These are phyloP conservation scores for Primulina huaijiensis DNA, from an alignment of 257 asterid species.

Conservation along the genomic window DNA sequence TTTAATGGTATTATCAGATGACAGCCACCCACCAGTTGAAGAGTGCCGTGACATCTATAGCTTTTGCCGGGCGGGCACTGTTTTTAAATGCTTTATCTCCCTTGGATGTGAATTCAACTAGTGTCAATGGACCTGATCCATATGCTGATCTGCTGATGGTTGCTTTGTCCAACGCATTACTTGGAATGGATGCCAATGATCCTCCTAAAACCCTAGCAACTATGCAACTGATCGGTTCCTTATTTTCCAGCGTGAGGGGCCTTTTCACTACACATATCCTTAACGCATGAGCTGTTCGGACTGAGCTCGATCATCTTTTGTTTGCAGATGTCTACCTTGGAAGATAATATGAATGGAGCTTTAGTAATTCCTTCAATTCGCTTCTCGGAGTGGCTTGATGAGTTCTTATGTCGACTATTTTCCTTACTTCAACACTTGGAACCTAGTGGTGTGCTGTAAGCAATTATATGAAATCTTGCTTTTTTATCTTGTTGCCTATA, in stretches of 20 bases:
- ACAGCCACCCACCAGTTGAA: conserved; percentile 99
- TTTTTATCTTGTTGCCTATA: conserved; percentile 20
- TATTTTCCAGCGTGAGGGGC: conserved; percentile 79
- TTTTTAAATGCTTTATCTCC: conserved; percentile 56
- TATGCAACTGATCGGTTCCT: conserved; percentile 91
- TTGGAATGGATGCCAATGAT: conserved; percentile 99
- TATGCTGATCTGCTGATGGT: conserved; percentile 76
- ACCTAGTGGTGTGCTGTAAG: conserved; percentile 89
- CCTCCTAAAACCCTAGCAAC: conserved; percentile 99
- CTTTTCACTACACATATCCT: conserved; percentile 22
- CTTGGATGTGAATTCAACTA: conserved; percentile 40
- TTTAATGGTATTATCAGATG: conserved; percentile 53
- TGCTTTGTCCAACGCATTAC: conserved; percentile 86
- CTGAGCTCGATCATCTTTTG: conserved; percentile 37
- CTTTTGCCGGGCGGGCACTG: conserved; percentile 83
- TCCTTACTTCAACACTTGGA: conserved; percentile 94
- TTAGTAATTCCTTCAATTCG: conserved; percentile 59
- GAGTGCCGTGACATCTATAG: conserved; percentile 92
- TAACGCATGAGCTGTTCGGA: conserved; percentile 17
- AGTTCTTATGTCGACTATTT: conserved; percentile 87
- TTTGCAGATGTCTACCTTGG: conserved; percentile 80
- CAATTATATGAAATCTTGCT: conserved; percentile 30
- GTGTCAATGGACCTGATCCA: conserved; percentile 50
- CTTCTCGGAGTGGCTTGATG: conserved; percentile 99
- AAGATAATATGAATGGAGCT: conserved; percentile 55